Percentiles rank a stretch among this genome's conserved stretches.
Evolutionary conservation across 2,329 filamentous ascomycete genomes (phyloP).

Genomic region (Plectosphaerella sp.): DNA sequence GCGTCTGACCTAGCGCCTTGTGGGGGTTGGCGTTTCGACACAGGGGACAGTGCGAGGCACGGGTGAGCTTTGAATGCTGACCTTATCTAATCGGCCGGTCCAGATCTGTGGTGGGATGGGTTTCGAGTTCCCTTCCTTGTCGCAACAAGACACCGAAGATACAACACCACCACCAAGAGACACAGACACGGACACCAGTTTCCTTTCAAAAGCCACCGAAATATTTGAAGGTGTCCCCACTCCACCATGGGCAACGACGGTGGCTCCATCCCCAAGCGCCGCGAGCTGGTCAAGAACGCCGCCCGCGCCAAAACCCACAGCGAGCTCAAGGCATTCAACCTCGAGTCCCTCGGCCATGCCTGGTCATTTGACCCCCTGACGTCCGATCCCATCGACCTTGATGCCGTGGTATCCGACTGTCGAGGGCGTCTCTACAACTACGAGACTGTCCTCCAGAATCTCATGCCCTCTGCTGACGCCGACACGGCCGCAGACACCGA

Average conservation of each 20-base stretch:
- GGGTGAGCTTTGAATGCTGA: too few relatives aligned
- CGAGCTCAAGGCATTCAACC: constrained; percentile 82
- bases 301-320: constrained; percentile 76
- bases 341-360: constrained; percentile 78
- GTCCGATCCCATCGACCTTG: constrained; percentile 62
- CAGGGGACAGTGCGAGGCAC: too few relatives aligned
- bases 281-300: constrained; percentile 92
- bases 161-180: not conserved
- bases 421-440: constrained; percentile 90
- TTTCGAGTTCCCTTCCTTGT: not conserved
- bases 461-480: constrained; percentile 40
- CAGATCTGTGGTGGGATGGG: too few relatives aligned
- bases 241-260: constrained; percentile 92
- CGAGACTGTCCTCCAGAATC: constrained; percentile 70
- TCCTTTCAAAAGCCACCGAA: not conserved
- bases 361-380: constrained; percentile 91
- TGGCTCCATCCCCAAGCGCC: constrained; percentile 90
- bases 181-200: not conserved
- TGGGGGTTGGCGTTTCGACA: too few relatives aligned
- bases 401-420: constrained; percentile 79
- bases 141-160: not conserved
- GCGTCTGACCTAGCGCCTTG: too few relatives aligned
- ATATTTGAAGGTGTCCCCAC: not conserved
- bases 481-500: constrained; percentile 16
- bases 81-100: too few relatives aligned